Percentiles rank a stretch among this genome's conserved stretches.
Evolutionary conservation across 1,284 basidiomycete species (phyloP).

Genomic region (Naganishia cerealis): DNA sequence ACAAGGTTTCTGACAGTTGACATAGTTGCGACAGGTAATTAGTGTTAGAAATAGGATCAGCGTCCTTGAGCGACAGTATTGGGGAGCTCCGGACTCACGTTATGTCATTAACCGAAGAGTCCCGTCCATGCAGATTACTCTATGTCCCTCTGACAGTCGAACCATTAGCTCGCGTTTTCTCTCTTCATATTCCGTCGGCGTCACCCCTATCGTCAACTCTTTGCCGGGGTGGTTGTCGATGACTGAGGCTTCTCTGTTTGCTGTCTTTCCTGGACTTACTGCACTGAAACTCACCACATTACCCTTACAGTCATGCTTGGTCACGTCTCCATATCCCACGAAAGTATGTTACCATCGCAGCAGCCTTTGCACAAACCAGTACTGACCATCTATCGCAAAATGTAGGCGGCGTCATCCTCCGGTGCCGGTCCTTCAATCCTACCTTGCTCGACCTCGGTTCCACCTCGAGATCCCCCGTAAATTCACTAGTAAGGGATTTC

Average conservation of each 20-base stretch:
- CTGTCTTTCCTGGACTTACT: too few relatives aligned
- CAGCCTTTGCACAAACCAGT: background rate
- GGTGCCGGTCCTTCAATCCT: constrained; percentile 88
- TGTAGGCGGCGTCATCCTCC: constrained; percentile 82
- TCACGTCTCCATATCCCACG: constrained; percentile 84
- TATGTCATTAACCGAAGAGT: constrained; percentile 83
- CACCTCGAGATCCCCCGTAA: constrained; percentile 77
- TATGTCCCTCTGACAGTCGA: constrained; percentile 68
- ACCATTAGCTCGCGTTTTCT: constrained; percentile 74
- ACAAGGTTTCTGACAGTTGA: constrained; percentile 17
- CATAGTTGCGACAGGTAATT: background rate
- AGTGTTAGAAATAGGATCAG: background rate
- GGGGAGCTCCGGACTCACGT: constrained; percentile 60
- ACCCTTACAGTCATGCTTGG: constrained; percentile 65
- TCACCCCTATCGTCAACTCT: constrained; percentile 81
- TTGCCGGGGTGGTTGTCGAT: too few relatives aligned
- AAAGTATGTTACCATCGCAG: constrained; percentile 59
- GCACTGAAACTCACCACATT: too few relatives aligned
- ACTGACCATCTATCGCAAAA: background rate
- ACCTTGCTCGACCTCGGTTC: constrained; percentile 70
- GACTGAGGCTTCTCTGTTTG: too few relatives aligned
- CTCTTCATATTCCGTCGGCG: constrained; percentile 76
- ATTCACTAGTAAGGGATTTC: constrained; percentile 82
- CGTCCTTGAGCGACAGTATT: background rate
- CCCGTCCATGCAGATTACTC: constrained; percentile 78